Base-by-base conservation (phyloP, 352 stramenopile species). In the Globisporangium barbulae region DNA sequence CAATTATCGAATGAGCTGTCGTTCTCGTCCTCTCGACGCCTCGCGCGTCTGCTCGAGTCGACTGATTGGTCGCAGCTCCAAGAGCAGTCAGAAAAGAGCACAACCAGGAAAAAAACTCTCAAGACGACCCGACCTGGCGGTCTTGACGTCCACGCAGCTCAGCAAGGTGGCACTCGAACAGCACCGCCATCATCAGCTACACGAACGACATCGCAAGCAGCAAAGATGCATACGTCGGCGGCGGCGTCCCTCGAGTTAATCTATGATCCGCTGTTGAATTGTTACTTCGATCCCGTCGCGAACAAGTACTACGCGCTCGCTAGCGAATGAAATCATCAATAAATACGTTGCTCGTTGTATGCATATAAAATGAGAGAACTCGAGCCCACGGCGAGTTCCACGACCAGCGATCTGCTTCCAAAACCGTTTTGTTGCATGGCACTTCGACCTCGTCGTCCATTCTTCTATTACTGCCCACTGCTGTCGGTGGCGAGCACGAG, bases 251-350 rank as follows among this genome's bases (percentile, higher is more conserved):
- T 95, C 57, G 88, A 96, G 55, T 66, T 96, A 48, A 72, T 96
- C 35, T 96, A 93, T 59, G 86, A 96, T 37, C 83, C 88, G 33
- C 76, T 92, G 39, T 54, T 95, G 68, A 75, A 84, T 19, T 96
- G 88, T 61, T 96, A 95, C 72, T 90, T 85, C 56, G 88, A 94
- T 62, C 85, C 85, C 0, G 64, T 90, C 21, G 74, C 69, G 41
- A 90, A 92, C 57, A 95, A 94, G 72, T 95, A 96, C 71, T 95
- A 96, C 61, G 71, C 83, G n/a, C 64, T 89, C 61, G 73, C 75
- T 41, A 67, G 22, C 15, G 39, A 66, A 22, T 50, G 47, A 54
- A 22, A 19, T 35, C 21, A 35, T 17, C 22, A 83, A 71, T 85
- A 90, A 79, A 66, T 73, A 75, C n/a, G 21, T 59, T 21, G 22